Percentiles rank a stretch among this genome's conserved stretches.
Evolutionary conservation across 805 yeast genomes (phyloP).

Genomic region (Helenozyma baotianmanensis): DNA sequence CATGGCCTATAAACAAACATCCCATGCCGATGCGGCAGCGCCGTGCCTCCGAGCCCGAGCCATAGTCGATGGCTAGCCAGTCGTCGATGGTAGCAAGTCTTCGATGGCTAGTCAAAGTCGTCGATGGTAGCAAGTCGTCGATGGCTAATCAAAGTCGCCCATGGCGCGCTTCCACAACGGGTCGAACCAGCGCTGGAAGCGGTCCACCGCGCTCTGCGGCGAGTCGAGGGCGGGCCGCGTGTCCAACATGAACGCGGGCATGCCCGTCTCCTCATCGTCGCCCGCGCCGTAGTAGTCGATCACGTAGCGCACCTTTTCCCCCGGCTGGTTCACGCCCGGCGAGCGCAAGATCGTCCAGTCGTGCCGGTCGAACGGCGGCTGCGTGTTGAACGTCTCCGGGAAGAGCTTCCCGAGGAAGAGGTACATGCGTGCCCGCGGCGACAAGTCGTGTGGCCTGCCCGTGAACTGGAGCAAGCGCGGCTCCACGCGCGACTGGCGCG

Average conservation of each 20-base stretch:
- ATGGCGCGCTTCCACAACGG: constrained; percentile 69
- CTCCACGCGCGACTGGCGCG: constrained; percentile 45
- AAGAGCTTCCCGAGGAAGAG: constrained; percentile 60
- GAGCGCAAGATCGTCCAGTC: constrained; percentile 94
- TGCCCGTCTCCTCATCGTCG: constrained; percentile 77
- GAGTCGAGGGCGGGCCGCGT: constrained; percentile 93
- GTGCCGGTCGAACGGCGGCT: constrained; percentile 95
- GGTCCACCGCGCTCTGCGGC: constrained; percentile 56
- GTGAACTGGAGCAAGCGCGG: constrained; percentile 85
- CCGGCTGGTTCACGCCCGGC: constrained; percentile 39
- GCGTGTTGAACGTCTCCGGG: constrained; percentile 67
- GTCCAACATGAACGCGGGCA: constrained; percentile 89
- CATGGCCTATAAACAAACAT: too few relatives aligned
- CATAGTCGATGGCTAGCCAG: too few relatives aligned
- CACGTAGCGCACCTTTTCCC: constrained; percentile 78
- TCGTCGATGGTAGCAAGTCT: too few relatives aligned
- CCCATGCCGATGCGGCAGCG: too few relatives aligned
- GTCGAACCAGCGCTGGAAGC: constrained; percentile 62
- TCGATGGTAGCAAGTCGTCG: too few relatives aligned
- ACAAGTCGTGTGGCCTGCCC: constrained; percentile 83
- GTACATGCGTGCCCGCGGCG: constrained; percentile 79
- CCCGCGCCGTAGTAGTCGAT: constrained; percentile 97
- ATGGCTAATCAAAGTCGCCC: too few relatives aligned
- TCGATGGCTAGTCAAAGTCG: too few relatives aligned
- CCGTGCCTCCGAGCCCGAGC: too few relatives aligned